Conservation (phyloP, 1,284 basidiomycete genomes). For the Somion occarium region DNA sequence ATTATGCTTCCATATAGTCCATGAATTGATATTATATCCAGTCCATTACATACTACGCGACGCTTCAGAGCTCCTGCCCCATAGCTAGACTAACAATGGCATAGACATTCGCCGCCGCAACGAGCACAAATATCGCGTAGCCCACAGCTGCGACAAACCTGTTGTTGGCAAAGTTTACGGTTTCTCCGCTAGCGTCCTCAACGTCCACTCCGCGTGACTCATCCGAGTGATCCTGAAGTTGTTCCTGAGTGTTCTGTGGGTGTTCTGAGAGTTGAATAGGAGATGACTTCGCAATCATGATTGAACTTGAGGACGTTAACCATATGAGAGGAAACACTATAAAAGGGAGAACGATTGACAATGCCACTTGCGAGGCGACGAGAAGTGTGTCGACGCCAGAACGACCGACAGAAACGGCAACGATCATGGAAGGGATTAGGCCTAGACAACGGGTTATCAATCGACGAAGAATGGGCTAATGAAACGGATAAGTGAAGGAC, state of each 20-base stretch:
- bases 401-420: conserved; percentile 74
- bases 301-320: conserved; percentile 61
- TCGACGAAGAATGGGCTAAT: conserved; percentile 74
- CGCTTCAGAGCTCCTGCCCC: too few species aligned
- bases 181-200: conserved; percentile 18
- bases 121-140: conserved; percentile 56
- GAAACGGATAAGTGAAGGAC: not conserved
- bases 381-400: conserved; percentile 79
- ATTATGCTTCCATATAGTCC: not conserved
- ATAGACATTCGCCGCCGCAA: conserved; percentile 68
- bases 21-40: not conserved
- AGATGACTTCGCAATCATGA: conserved; percentile 59
- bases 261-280: conserved; percentile 6
- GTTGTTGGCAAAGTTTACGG: conserved; percentile 60
- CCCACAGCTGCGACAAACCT: conserved; percentile 51
- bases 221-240: too few species aligned
- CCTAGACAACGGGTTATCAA: conserved; percentile 82
- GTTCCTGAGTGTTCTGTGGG: conserved; percentile 9
- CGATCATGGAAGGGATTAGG: conserved; percentile 81
- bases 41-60: too few species aligned
- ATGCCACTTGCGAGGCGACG: conserved; percentile 83
- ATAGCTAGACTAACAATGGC: conserved; percentile 48
- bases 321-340: conserved; percentile 78
- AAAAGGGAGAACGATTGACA: conserved; percentile 88
- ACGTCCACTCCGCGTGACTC: not conserved